These are phyloP conservation scores for Discostella pseudostelligera DNA, from an alignment of 108 stramenopile species.

Conservation along the genomic window DNA sequence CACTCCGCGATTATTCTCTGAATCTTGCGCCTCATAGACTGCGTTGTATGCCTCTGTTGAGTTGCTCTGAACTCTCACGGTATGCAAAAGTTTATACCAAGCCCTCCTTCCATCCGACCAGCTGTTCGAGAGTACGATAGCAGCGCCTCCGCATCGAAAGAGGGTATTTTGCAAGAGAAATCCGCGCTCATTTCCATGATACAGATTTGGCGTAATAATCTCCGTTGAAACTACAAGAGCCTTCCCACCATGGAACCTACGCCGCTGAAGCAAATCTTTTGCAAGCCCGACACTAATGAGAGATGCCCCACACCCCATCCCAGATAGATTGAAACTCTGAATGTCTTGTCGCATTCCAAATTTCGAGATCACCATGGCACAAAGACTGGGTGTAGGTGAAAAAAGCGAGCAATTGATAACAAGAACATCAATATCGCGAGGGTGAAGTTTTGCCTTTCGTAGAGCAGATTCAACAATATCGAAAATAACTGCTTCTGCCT, in stretches of 20 bases:
- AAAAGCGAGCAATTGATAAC: constrained; percentile 98
- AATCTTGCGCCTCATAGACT: constrained; percentile 95
- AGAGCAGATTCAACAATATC: constrained; percentile 91
- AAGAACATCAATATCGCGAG: constrained; percentile 92
- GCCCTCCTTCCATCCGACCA: constrained; percentile 93
- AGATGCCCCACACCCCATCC: constrained; percentile 98
- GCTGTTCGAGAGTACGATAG: constrained; percentile 92
- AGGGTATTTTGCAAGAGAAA: constrained; percentile 97
- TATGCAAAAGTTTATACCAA: constrained; percentile 97
- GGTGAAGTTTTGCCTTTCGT: constrained; percentile 83
- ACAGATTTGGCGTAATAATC: constrained; percentile 95
- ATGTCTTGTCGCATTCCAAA: constrained; percentile 92
- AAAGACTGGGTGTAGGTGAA: constrained; percentile 95
- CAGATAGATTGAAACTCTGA: constrained; percentile 89
- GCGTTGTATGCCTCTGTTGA: constrained; percentile 84
- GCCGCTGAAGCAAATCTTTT: constrained; percentile 74
- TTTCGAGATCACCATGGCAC: constrained; percentile 94
- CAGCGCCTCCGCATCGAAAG: constrained; percentile 98
- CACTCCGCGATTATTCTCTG: constrained; percentile 79
- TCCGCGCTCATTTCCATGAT: constrained; percentile 93
- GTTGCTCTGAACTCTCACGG: constrained; percentile 93
- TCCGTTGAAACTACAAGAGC: constrained; percentile 96
- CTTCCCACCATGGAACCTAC: constrained; percentile 62
- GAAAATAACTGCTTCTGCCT: constrained; percentile 93
- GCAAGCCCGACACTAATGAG: constrained; percentile 92